phyloP scores from a whole-genome alignment of 2,329 filamentous ascomycete genomes.

The Cryphonectria parasitica region DNA sequence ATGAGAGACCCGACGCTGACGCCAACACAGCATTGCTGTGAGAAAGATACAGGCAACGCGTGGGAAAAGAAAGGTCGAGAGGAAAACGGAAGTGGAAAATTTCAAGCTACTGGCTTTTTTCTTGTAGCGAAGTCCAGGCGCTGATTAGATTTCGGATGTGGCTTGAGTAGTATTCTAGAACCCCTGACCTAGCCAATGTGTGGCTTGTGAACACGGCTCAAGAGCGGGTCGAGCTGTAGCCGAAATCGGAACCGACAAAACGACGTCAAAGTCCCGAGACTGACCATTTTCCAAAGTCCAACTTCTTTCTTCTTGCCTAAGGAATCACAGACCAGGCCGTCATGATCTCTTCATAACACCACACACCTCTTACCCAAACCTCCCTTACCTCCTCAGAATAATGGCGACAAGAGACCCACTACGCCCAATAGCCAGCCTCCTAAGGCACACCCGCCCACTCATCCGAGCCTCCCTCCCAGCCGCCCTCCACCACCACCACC shows the following conservation, averaged over 20 bases:
- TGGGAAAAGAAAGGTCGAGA: background rate
- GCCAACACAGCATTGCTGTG: conserved; percentile 24
- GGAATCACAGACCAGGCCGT: background rate
- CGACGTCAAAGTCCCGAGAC: conserved; percentile 18
- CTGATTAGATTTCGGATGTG: conserved; percentile 15
- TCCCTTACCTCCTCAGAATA: background rate
- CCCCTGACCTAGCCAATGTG: background rate
- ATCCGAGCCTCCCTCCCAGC: conserved; percentile 13
- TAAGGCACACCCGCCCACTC: conserved; percentile 4
- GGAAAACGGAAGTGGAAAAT: conserved; percentile 16
- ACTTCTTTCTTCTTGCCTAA: background rate
- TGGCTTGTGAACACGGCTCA: background rate
- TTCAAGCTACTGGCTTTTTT: conserved; percentile 19
- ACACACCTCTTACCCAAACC: background rate
- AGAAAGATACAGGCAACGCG: conserved; percentile 11
- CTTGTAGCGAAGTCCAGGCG: background rate
- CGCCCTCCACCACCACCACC: conserved; percentile 13
- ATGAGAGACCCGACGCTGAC: background rate
- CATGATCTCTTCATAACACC: conserved; percentile 20
- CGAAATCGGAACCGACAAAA: conserved; percentile 27
- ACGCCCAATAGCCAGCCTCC: conserved; percentile 17
- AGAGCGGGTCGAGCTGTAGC: conserved; percentile 15
- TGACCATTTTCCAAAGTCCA: conserved; percentile 8
- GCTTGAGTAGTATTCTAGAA: background rate
- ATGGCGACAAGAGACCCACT: conserved; percentile 27